Percentiles rank a stretch among this genome's conserved stretches.
Conservation (phyloP, 768 basidiomycete species). For the Trametes cingulata region DNA sequence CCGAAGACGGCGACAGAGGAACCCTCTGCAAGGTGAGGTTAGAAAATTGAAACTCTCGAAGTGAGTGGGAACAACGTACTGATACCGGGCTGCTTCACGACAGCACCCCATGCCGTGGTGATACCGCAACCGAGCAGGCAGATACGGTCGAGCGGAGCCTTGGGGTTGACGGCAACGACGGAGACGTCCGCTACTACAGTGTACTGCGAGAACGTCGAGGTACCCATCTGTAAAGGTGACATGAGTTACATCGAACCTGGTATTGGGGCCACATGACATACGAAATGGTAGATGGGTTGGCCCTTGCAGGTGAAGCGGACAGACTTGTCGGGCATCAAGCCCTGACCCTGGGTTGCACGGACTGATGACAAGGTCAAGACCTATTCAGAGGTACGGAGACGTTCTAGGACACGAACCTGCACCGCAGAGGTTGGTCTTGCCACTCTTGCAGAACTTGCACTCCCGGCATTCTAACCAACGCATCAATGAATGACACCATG, state of each 20-base stretch:
- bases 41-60: not conserved
- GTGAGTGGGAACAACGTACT: slow-evolving; percentile 45
- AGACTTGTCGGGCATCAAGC: slow-evolving; percentile 90
- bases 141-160: slow-evolving; percentile 93
- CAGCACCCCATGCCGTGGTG: slow-evolving; percentile 98
- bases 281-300: slow-evolving; percentile 87
- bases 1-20: slow-evolving; percentile 95
- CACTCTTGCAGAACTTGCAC: slow-evolving; percentile 98
- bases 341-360: slow-evolving; percentile 90
- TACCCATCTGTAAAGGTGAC: slow-evolving; percentile 76
- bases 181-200: slow-evolving; percentile 98
- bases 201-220: slow-evolving; percentile 99
- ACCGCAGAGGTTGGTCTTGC: slow-evolving; percentile 98
- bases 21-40: slow-evolving; percentile 50
- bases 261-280: slow-evolving; percentile 38
- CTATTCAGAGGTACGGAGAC: not conserved
- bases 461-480: slow-evolving; percentile 70
- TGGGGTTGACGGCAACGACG: slow-evolving; percentile 83
- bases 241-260: not conserved
- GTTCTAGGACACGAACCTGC: slow-evolving; percentile 52
- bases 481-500: not conserved
- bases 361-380: slow-evolving; percentile 46
- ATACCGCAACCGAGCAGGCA: slow-evolving; percentile 96
- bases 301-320: slow-evolving; percentile 90
- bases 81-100: slow-evolving; percentile 87